Percentiles rank a stretch among this genome's conserved stretches.
Evolutionary conservation across 1,284 basidiomycete species (phyloP).

Genomic region (Ustilago xerochloae): DNA sequence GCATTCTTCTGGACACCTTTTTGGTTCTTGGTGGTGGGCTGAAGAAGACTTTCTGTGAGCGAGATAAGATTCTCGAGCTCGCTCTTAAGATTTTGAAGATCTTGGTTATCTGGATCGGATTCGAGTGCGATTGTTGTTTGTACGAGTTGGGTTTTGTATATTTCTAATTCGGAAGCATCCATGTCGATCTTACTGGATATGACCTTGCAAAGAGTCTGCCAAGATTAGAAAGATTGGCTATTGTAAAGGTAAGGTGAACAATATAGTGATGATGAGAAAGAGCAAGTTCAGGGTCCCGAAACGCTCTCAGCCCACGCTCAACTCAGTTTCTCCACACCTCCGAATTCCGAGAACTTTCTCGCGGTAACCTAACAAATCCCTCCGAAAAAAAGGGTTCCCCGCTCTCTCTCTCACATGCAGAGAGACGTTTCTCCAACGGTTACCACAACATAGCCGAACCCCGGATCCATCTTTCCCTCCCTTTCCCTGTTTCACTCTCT

Average conservation of each 20-base stretch:
- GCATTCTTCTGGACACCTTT: too few relatives aligned
- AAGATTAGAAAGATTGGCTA: not conserved
- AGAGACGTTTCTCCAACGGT: too few relatives aligned
- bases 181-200: not conserved
- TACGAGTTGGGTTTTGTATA: slow-evolving; percentile 72
- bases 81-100: slow-evolving; percentile 76
- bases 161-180: slow-evolving; percentile 23
- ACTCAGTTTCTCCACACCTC: slow-evolving; percentile 1
- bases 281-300: slow-evolving; percentile 1
- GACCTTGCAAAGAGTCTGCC: not conserved
- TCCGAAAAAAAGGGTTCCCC: not conserved
- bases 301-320: too few relatives aligned
- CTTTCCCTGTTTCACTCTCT: not conserved
- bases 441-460: slow-evolving; percentile 1
- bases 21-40: not conserved
- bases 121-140: slow-evolving; percentile 88
- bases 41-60: slow-evolving; percentile 73
- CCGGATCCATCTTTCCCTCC: not conserved
- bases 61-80: slow-evolving; percentile 90
- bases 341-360: not conserved
- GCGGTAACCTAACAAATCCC: too few relatives aligned
- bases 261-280: not conserved
- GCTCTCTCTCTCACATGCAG: not conserved
- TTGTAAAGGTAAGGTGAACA: not conserved
- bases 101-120: slow-evolving; percentile 82